Evolutionary conservation across 2,329 filamentous ascomycete species (phyloP), one percentile per base, ranked within the genome.

Genomic region (Plectosphaerella sp.): DNA sequence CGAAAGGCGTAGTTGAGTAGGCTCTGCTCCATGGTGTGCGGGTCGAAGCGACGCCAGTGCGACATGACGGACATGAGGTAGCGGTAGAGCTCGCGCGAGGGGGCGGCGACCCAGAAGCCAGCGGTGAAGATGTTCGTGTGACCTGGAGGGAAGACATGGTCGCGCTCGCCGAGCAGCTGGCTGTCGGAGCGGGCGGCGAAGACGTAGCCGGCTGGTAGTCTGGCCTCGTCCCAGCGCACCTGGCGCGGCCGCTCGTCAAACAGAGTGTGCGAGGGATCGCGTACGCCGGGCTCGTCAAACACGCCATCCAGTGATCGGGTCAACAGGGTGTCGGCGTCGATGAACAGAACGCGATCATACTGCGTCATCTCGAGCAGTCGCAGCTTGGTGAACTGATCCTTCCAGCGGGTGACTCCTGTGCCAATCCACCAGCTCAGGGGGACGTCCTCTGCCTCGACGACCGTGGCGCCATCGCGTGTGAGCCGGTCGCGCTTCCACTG

Each of bases 1-100:
- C 72, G 62, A 54, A 72, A 71, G 2, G 69, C 73, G 55, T 76
- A 74, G 57, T 75, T 74, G 16, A 74, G 59, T 24, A 76, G 58
- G 53, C 68, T 68, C 57, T 75, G 73, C 54, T 75, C 72, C 55
- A 69, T 69, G 15, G 64, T 67, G 18, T 61, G 60, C 0, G 68
- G 63, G 42, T 71, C 62, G 55, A 74, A 75, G 14, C 67, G 64
- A 24, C 62, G 60, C n/a, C 61, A 62, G 25, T 66, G 59, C 14
- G 56, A 51, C 51, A 70, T 65, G 24, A 74, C 60, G n/a, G 59
- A 62, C 48, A 69, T 55, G 22, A 73, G 66, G 53, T 73, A 69
- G 3, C 66, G 55, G 56, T 67, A 74, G 4, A 76, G 53, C 47
- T 68, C 61, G 1, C 53, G 51, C 12, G 68, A 70, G 0, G 73